A percentile compares a stretch with the other conserved stretches of the same genome.
These are phyloP conservation scores for Pulveroboletus sp. DNA, from an alignment of 768 basidiomycete genomes.

Conservation along the genomic window DNA sequence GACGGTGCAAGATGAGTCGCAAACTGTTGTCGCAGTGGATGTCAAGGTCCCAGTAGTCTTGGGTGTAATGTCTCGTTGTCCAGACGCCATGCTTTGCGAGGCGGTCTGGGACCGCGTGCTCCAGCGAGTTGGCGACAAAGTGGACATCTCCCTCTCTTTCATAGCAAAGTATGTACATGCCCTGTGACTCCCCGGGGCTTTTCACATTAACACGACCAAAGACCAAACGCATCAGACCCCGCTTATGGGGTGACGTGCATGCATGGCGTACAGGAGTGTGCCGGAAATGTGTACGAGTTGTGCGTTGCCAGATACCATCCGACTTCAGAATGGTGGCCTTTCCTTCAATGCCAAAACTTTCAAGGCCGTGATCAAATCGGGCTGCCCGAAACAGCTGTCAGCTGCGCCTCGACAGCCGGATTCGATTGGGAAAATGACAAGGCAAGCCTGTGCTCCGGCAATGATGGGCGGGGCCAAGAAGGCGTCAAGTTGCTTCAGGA, in stretches of 20 bases:
- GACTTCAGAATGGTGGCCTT: slow-evolving; percentile 71
- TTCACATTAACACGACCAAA: slow-evolving; percentile 28
- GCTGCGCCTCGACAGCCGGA: slow-evolving; percentile 59
- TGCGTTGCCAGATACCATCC: slow-evolving; percentile 65
- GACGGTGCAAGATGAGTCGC: slow-evolving; percentile 19
- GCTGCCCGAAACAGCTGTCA: slow-evolving; percentile 52
- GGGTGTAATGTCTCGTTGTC: slow-evolving; percentile 70
- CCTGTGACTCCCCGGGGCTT: slow-evolving; percentile 2
- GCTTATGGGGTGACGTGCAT: slow-evolving; percentile 75
- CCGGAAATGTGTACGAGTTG: slow-evolving; percentile 85
- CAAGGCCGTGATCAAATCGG: slow-evolving; percentile 62
- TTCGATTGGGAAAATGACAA: slow-evolving; percentile 66
- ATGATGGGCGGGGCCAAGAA: slow-evolving; percentile 57
- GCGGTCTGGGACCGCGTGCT: slow-evolving; percentile 70
- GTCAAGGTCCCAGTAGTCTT: slow-evolving; percentile 49
- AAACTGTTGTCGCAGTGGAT: slow-evolving; percentile 11
- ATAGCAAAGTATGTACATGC: slow-evolving; percentile 59
- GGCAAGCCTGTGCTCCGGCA: slow-evolving; percentile 55
- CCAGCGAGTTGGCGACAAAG: slow-evolving; percentile 53
- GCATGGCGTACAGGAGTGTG: slow-evolving; percentile 80
- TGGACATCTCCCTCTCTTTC: slow-evolving; percentile 68
- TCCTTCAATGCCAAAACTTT: slow-evolving; percentile 77
- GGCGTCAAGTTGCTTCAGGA: slow-evolving; percentile 60
- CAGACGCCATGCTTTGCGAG: slow-evolving; percentile 83
- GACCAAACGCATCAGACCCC: slow-evolving; percentile 60